phyloP scores from a whole-genome alignment of 1,284 basidiomycete species.

The Trichosporon inkin region DNA sequence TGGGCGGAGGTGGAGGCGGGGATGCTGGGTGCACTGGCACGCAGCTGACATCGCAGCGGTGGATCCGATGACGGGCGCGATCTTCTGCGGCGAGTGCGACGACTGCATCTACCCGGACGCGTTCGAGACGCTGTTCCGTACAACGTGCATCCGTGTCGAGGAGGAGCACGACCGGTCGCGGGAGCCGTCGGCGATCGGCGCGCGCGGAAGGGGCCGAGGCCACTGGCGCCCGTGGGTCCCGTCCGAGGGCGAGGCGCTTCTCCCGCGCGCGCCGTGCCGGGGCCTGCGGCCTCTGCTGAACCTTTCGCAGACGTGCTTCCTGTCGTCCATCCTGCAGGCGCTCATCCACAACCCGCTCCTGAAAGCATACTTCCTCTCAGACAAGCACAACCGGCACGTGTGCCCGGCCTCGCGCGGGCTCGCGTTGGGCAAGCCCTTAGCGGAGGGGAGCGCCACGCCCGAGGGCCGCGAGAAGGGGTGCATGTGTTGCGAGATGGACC shows the following conservation, averaged over 20 bases:
- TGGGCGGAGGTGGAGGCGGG: neutral
- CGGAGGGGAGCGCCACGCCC: slow-evolving; percentile 14
- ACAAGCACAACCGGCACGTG: slow-evolving; percentile 52
- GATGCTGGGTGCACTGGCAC: slow-evolving; percentile 1
- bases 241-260: slow-evolving; percentile 13
- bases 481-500: slow-evolving; percentile 92
- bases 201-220: slow-evolving; percentile 42
- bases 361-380: slow-evolving; percentile 82
- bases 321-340: slow-evolving; percentile 89
- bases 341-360: slow-evolving; percentile 89
- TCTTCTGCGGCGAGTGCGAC: slow-evolving; percentile 60
- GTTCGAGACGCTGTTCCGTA: slow-evolving; percentile 52
- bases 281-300: slow-evolving; percentile 80
- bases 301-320: slow-evolving; percentile 84
- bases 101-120: slow-evolving; percentile 58
- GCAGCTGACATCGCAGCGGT: slow-evolving; percentile 52
- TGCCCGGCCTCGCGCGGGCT: slow-evolving; percentile 37
- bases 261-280: neutral
- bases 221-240: slow-evolving; percentile 32
- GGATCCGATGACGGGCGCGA: slow-evolving; percentile 58
- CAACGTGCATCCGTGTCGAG: slow-evolving; percentile 53
- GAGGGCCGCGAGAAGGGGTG: slow-evolving; percentile 60
- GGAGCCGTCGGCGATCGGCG: slow-evolving; percentile 54
- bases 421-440: slow-evolving; percentile 33
- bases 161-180: slow-evolving; percentile 57